Evolutionary conservation across 164 flowering plant genomes (phyloP), one percentile per base, ranked within the genome.

Genomic region (Warburgia ugandensis): DNA sequence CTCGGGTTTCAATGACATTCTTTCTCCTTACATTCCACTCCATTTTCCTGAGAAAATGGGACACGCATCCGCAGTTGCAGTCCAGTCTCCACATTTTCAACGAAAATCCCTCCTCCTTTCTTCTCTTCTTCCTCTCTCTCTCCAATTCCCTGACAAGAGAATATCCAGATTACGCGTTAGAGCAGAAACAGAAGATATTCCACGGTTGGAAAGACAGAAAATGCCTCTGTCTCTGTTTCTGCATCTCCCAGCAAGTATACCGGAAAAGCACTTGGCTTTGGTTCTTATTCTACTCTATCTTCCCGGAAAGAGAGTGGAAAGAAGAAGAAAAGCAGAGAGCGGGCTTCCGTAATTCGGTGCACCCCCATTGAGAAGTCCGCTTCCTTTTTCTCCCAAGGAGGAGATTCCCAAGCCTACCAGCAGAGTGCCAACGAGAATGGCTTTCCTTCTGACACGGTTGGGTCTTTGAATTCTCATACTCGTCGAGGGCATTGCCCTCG

Each of bases 391-490:
- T 52, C 65, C 26, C n/a, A n/a, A n/a, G 71, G 59, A 52, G 61
- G 28, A 7, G 57, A 46, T 14, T 3, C 53, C 11, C 49, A 61
- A 27, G 48, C 57, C 6, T 42, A 72, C 55, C 75, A 79, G 62
- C 70, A 45, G 76, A 58, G 63, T 11, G 50, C 37, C 48, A 73
- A 66, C 37, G 98, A 87, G 67, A 68, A 62, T 22, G n/a, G 90
- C 88, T 16, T 92, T 92, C 37, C 69, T 85, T 54, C 84, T 92
- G 11, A 66, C 88, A 31, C 87, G 96, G 95, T 61, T 78, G 37
- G 97, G 86, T 1, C 80, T 86, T 22, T 94, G 95, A 6, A 62
- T 47, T 3, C 54, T 84, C 39, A 90, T 90, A 45, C 74, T 90
- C 35, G 59, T 77, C 9, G 67, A 90, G 65, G 95, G 95, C 21